Conservation (phyloP, 345 rosid species). For the Bretschneidera sinensis region DNA sequence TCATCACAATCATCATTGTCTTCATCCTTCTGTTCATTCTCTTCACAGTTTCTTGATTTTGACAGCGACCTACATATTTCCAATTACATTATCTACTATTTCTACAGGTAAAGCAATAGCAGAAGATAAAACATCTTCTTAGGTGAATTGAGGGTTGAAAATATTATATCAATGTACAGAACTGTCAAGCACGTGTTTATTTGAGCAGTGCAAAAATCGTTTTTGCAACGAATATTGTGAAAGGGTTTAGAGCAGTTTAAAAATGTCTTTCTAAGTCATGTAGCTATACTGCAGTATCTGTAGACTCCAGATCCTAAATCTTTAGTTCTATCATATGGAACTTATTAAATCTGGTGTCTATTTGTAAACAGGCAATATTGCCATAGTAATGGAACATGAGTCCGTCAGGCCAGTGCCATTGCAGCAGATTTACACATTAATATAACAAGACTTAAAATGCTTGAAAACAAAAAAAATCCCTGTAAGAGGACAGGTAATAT, state of each 20-base stretch:
- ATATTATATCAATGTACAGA: background rate
- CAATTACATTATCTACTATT: slow-evolving; percentile 4
- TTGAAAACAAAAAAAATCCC: slow-evolving; percentile 1
- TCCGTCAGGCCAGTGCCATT: background rate
- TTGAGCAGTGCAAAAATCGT: background rate
- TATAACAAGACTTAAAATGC: background rate
- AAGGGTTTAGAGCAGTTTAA: too few species aligned
- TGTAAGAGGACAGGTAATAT: background rate
- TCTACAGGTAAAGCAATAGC: background rate
- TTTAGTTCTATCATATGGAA: background rate
- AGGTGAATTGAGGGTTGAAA: too few species aligned
- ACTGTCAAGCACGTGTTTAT: background rate
- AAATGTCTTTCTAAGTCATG: too few species aligned
- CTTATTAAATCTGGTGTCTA: too few species aligned
- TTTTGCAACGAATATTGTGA: background rate
- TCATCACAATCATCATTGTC: slow-evolving; percentile 20
- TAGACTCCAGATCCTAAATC: background rate
- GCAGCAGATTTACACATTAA: background rate
- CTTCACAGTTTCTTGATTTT: slow-evolving; percentile 6
- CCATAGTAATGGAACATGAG: background rate
- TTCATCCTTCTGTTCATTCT: slow-evolving; percentile 11
- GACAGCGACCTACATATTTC: slow-evolving; percentile 25
- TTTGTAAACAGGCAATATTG: too few species aligned
- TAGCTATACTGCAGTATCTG: background rate
- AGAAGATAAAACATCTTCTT: too few species aligned